These are phyloP conservation scores for Phytophthora fragariae DNA, from an alignment of 352 stramenopile species.

Conservation along the genomic window DNA sequence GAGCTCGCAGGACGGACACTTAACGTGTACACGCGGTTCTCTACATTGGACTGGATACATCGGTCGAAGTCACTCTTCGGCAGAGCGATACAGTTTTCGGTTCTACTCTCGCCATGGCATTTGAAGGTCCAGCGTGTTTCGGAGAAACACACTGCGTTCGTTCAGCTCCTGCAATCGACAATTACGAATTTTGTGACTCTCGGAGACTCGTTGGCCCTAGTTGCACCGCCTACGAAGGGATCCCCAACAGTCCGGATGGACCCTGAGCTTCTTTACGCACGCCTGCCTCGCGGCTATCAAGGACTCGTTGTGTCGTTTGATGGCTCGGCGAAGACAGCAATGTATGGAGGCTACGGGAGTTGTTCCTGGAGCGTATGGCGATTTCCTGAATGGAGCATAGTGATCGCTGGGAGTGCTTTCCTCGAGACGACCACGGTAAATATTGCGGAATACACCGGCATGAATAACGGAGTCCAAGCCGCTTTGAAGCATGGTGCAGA, in stretches of 20 bases:
- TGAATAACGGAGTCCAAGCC: not conserved
- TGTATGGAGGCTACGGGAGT: slow-evolving; percentile 12
- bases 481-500: no score
- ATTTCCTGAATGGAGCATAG: slow-evolving; percentile 7
- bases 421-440: slow-evolving; percentile 1
- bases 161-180: no score
- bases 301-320: slow-evolving; percentile 30
- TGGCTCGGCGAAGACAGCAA: slow-evolving; percentile 21
- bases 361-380: slow-evolving; percentile 10
- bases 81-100: slow-evolving; percentile 5
- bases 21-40: slow-evolving; percentile 27
- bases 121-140: slow-evolving; percentile 4
- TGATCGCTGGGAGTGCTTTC: slow-evolving; percentile 4
- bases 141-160: no score
- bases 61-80: slow-evolving; percentile 18
- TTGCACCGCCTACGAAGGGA: no score
- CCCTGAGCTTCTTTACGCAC: slow-evolving; percentile 2
- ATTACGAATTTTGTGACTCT: no score
- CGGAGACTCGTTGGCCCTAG: no score
- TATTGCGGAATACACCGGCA: slow-evolving; percentile 4
- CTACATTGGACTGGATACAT: slow-evolving; percentile 27
- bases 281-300: not conserved
- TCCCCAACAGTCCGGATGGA: no score
- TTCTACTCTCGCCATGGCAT: slow-evolving; percentile 12
- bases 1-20: slow-evolving; percentile 4